A percentile compares a stretch with the other conserved stretches of the same genome.
phyloP scores from a whole-genome alignment of 164 flowering plant genomes.

The Akebia trifoliata region DNA sequence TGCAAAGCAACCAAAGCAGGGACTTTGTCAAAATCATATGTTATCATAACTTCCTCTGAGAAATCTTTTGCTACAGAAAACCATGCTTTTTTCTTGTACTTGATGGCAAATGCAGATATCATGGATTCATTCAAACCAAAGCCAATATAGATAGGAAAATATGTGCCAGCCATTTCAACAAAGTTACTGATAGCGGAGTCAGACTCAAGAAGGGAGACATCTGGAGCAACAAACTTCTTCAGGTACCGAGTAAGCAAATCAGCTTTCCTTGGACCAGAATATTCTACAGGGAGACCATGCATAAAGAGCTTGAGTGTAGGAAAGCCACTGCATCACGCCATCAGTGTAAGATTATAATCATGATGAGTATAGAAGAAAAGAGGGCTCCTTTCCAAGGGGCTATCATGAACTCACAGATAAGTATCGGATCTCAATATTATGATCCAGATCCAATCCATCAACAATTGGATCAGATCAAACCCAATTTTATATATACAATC shows the following conservation, averaged over 20 bases:
- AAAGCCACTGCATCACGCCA: conserved; percentile 60
- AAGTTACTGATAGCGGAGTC: conserved; percentile 63
- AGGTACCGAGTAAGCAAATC: conserved; percentile 73
- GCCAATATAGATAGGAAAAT: conserved; percentile 79
- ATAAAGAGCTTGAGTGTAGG: conserved; percentile 82
- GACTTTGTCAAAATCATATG: conserved; percentile 83
- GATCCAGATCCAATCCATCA: no score
- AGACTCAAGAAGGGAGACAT: conserved; percentile 74
- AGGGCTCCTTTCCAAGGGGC: not conserved
- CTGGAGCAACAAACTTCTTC: conserved; percentile 89
- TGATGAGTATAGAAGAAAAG: not conserved
- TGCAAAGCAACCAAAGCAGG: conserved; percentile 81
- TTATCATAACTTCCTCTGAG: conserved; percentile 70
- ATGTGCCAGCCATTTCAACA: conserved; percentile 65
- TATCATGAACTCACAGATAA: no score
- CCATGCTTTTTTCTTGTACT: conserved; percentile 95
- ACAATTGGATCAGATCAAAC: no score
- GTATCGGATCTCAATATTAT: no score
- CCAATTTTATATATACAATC: no score
- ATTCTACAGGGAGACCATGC: conserved; percentile 78
- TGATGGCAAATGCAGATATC: conserved; percentile 47
- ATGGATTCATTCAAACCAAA: conserved; percentile 78
- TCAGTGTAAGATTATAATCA: conserved; percentile 4
- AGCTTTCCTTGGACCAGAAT: conserved; percentile 84
- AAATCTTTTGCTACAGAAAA: conserved; percentile 86